phyloP scores from a whole-genome alignment of 768 basidiomycete species.

The Leccinellum luteum region DNA sequence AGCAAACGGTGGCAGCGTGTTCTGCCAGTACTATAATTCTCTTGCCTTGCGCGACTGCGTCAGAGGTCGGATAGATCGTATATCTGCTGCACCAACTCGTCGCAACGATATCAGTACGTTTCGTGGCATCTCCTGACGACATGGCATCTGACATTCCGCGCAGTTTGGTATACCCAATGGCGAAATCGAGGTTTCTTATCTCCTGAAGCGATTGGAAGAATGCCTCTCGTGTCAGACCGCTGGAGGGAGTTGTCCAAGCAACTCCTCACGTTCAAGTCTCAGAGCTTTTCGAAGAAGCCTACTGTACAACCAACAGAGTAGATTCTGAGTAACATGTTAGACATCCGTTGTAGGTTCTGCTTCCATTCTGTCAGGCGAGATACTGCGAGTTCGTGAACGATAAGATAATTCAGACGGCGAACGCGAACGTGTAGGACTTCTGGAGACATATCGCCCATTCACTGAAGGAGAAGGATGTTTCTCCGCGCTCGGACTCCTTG shows the following conservation, averaged over 20 bases:
- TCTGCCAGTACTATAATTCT: slow-evolving; percentile 89
- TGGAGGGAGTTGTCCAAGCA: slow-evolving; percentile 66
- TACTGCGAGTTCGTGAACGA: slow-evolving; percentile 57
- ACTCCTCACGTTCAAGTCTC: slow-evolving; percentile 50
- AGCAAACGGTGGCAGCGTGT: slow-evolving; percentile 73
- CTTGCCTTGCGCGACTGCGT: slow-evolving; percentile 79
- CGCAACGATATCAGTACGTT: slow-evolving; percentile 79
- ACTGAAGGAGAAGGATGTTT: slow-evolving; percentile 39
- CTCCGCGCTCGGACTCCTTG: slow-evolving; percentile 23
- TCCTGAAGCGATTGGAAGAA: slow-evolving; percentile 49
- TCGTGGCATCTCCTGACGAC: not conserved
- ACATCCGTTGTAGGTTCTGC: slow-evolving; percentile 21
- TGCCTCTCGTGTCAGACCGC: slow-evolving; percentile 67
- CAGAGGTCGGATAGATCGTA: slow-evolving; percentile 66
- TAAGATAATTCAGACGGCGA: slow-evolving; percentile 43
- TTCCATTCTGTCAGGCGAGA: slow-evolving; percentile 58
- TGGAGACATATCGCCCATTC: slow-evolving; percentile 61
- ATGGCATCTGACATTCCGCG: slow-evolving; percentile 2
- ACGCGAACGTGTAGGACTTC: slow-evolving; percentile 51
- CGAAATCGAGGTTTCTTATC: slow-evolving; percentile 76
- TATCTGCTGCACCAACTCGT: slow-evolving; percentile 78
- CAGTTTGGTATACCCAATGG: slow-evolving; percentile 79
- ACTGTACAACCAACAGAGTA: slow-evolving; percentile 21
- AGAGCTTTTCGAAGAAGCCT: slow-evolving; percentile 31
- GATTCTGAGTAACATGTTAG: slow-evolving; percentile 11